Percentiles rank a stretch among this genome's conserved stretches.
These are phyloP conservation scores for Rhododendron mucronatum DNA, from an alignment of 148 eudicot genomes.

Conservation along the genomic window DNA sequence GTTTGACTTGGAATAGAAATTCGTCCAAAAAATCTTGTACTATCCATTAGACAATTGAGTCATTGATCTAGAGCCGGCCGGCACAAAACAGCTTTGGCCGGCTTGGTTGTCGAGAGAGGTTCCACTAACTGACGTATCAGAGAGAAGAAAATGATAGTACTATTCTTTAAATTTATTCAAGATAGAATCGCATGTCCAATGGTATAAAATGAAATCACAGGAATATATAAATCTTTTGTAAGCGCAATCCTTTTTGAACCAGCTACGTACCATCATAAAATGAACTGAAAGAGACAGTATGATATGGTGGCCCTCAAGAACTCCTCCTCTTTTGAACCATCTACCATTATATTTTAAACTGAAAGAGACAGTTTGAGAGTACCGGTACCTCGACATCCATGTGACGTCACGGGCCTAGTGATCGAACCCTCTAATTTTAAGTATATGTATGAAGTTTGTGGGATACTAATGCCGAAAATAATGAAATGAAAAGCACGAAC, in stretches of 20 bases:
- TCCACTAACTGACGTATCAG: background rate
- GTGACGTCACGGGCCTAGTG: background rate
- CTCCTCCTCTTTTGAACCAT: background rate
- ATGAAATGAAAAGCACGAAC: background rate
- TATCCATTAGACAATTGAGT: background rate
- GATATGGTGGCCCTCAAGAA: background rate
- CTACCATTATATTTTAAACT: background rate
- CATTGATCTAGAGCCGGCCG: background rate
- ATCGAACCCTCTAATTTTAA: background rate
- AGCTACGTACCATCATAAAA: background rate
- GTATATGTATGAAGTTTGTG: background rate
- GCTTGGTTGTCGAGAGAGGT: background rate
- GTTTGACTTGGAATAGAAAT: background rate
- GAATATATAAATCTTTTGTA: background rate
- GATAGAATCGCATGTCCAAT: background rate
- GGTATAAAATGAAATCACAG: background rate
- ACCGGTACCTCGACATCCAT: background rate
- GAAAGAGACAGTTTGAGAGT: background rate
- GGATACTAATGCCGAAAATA: background rate
- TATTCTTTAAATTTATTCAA: background rate
- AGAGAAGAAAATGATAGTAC: background rate
- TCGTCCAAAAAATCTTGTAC: background rate
- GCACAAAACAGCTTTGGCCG: background rate
- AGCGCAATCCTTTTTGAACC: background rate
- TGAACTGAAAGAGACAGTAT: background rate